Evolutionary conservation across 345 rosid genomes (phyloP), one percentile per base, ranked within the genome.

Genomic region (Psidium friedrichsthalianum): DNA sequence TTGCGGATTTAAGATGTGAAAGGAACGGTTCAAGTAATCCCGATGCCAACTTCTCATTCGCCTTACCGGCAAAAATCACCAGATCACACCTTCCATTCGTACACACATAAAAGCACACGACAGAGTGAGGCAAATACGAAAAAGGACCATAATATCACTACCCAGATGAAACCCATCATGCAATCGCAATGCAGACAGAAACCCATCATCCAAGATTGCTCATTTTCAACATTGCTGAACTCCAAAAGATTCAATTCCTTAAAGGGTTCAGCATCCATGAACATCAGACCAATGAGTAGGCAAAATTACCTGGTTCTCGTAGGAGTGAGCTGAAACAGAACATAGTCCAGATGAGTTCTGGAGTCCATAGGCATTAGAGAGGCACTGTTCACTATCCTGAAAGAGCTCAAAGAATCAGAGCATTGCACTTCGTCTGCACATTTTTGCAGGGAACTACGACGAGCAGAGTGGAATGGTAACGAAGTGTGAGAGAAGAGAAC

Each of bases 271-370:
- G 47, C 14, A 84, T 57, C 51, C 54, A 58, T 44, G 32, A 82
- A 58, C 24, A 40, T 24, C 54, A 25, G 74, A 57, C n/a, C 24
- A 81, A 81, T 18, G 44, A 59, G 57, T 24, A 27, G 54, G 29
- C 18, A 42, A 56, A 27, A 54, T 47, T 92, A 97, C 99, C 99
- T 97, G 89, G 98, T 97, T 89, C 98, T 95, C 74, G 99, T 97
- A 78, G 98, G 98, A 57, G 99, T 96, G 91, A 97, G 98, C 86
- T 96, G 99, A 85, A 97, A 97, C 86, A 97, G 93, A 88, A 89
- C 98, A 90, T 93, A 91, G 83, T 96, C 98, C 86, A 97, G 94
- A 88, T 93, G 91, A 74, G 95, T 93, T 86, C 93, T 92, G 8
- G 96, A 90, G 87, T 97, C 99, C 99, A 97, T 97, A 21, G 64